Conservation (phyloP, 2,329 filamentous ascomycete genomes). For the Geosmithia flava region DNA sequence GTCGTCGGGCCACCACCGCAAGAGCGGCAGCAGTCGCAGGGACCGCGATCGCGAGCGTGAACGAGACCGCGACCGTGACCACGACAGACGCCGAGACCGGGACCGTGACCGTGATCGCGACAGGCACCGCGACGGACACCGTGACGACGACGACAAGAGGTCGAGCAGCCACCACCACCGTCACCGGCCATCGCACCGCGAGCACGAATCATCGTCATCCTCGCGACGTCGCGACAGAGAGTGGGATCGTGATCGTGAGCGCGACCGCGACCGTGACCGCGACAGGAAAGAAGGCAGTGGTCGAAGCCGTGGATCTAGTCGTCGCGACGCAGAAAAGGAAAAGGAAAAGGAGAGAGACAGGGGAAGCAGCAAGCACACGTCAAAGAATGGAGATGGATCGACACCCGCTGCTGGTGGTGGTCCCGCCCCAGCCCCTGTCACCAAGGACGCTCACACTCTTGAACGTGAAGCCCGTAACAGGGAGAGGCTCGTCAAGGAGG, state of each 20-base stretch:
- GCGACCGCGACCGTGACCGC: constrained; percentile 14
- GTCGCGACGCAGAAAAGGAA: no score
- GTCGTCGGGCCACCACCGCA: constrained; percentile 34
- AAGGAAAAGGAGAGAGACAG: not conserved
- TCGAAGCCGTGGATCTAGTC: constrained; percentile 6
- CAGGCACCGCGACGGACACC: constrained; percentile 24
- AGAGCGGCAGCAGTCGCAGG: constrained; percentile 36
- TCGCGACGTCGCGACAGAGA: constrained; percentile 20
- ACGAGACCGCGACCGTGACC: constrained; percentile 26
- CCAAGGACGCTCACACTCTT: constrained; percentile 51
- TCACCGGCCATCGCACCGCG: constrained; percentile 19
- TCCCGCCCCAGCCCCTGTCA: constrained; percentile 2
- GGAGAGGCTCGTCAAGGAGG: constrained; percentile 56
- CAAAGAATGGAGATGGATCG: constrained; percentile 11
- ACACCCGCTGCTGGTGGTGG: constrained; percentile 11
- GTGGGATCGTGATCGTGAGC: constrained; percentile 13
- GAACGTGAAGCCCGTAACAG: constrained; percentile 57
- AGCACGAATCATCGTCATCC: constrained; percentile 21
- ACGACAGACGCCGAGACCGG: constrained; percentile 21
- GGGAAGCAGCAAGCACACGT: constrained; percentile 17
- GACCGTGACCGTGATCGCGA: constrained; percentile 37
- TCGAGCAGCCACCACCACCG: constrained; percentile 18
- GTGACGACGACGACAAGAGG: constrained; percentile 29
- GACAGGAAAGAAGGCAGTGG: constrained; percentile 25
- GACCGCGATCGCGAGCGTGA: constrained; percentile 35